phyloP scores from a whole-genome alignment of 345 rosid genomes.

The Citrus trifoliata region DNA sequence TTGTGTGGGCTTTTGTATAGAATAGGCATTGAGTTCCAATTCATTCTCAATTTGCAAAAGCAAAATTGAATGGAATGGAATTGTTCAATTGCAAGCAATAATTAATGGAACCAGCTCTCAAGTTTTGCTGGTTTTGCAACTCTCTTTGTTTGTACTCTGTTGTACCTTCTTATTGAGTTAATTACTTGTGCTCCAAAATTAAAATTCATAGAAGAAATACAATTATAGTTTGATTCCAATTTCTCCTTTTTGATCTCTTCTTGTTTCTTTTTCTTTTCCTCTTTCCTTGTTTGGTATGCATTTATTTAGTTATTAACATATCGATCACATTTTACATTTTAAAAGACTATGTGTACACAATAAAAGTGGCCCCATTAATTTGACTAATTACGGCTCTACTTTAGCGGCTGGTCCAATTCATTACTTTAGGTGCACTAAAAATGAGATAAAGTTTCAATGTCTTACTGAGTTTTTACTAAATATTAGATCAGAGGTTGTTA shows the following conservation, averaged over 20 bases:
- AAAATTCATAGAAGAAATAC: background rate
- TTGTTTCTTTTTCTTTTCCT: background rate
- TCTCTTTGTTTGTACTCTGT: background rate
- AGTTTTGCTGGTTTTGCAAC: background rate
- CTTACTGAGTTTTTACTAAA: too few species aligned
- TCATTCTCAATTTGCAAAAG: background rate
- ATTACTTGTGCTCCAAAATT: background rate
- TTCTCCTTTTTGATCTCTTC: background rate
- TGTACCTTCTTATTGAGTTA: background rate
- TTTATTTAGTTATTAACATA: background rate
- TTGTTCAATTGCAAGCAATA: background rate
- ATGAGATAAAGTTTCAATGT: too few species aligned
- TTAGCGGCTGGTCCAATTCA: background rate
- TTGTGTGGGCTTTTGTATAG: background rate
- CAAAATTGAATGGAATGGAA: slow-evolving; percentile 6
- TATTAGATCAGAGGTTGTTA: too few species aligned
- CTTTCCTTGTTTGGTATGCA: background rate
- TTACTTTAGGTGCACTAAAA: background rate
- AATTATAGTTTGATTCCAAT: background rate
- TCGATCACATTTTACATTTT: background rate
- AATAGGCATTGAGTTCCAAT: slow-evolving; percentile 3
- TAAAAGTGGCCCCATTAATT: background rate
- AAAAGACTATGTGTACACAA: background rate
- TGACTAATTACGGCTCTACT: background rate
- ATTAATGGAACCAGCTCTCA: background rate